phyloP scores from a whole-genome alignment of 1,284 basidiomycete genomes.

The Puccinia novopanici region DNA sequence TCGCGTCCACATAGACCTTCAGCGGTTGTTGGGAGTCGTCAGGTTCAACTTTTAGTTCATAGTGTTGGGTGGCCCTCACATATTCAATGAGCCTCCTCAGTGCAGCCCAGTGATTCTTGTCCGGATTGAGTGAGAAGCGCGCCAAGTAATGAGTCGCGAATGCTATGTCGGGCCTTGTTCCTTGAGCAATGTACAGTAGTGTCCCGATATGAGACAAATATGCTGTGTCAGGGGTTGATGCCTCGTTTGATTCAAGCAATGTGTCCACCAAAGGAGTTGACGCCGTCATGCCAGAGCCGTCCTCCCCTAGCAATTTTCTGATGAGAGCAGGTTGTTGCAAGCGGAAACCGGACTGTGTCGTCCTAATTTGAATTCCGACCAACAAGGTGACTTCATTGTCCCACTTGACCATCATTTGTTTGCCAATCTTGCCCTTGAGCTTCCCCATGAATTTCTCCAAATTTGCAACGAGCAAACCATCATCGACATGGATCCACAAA shows the following conservation, averaged over 20 bases:
- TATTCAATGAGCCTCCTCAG: neutral
- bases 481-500: conserved; percentile 12
- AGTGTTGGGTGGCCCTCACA: neutral
- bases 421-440: neutral
- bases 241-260: too few species aligned
- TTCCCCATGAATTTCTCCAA: neutral
- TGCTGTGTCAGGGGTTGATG: neutral
- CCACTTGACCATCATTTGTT: too few species aligned
- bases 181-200: neutral
- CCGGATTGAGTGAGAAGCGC: neutral
- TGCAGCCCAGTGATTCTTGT: neutral
- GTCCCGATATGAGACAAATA: neutral
- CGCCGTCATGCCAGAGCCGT: too few species aligned
- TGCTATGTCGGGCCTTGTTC: neutral
- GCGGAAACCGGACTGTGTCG: too few species aligned
- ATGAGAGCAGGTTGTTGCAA: too few species aligned
- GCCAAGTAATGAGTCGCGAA: neutral
- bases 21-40: neutral
- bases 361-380: too few species aligned
- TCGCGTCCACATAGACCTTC: too few species aligned
- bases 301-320: too few species aligned
- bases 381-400: too few species aligned
- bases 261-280: too few species aligned
- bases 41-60: neutral
- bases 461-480: neutral